phyloP scores from a whole-genome alignment of 2,329 filamentous ascomycete species.

The Arachnopeziza araneosa region DNA sequence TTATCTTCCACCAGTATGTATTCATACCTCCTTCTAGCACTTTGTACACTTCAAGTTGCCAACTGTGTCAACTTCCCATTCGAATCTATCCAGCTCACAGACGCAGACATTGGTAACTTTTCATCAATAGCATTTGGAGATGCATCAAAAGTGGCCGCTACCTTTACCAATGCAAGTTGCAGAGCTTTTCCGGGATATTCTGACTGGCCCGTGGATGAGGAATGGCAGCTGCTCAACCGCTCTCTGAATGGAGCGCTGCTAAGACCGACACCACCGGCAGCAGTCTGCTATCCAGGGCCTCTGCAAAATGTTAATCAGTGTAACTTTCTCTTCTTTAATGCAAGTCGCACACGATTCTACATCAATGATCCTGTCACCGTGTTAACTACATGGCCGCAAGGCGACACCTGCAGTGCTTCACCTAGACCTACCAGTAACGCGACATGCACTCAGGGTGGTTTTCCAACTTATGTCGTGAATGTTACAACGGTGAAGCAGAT shows the following conservation, averaged over 20 bases:
- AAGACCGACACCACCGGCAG: constrained; percentile 37
- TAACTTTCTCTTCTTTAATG: constrained; percentile 28
- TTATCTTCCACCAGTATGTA: not conserved
- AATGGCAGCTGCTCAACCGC: constrained; percentile 43
- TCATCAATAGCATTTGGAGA: constrained; percentile 28
- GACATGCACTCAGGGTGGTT: constrained; percentile 20
- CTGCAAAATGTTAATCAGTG: constrained; percentile 25
- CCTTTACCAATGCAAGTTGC: constrained; percentile 1
- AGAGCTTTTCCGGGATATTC: constrained; percentile 12
- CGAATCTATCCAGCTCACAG: constrained; percentile 15
- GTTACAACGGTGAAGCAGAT: constrained; percentile 29
- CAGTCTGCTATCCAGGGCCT: constrained; percentile 36
- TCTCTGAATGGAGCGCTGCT: constrained; percentile 39
- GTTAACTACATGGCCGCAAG: constrained; percentile 42
- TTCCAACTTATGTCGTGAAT: constrained; percentile 32
- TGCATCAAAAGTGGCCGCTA: constrained; percentile 30
- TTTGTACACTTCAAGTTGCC: not conserved
- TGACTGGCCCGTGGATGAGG: constrained; percentile 41
- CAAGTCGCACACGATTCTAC: constrained; percentile 15
- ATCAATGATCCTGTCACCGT: constrained; percentile 36
- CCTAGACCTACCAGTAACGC: not conserved
- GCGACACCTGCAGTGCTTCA: constrained; percentile 7
- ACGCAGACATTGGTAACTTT: constrained; percentile 9
- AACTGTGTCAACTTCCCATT: constrained; percentile 10
- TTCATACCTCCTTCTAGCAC: not conserved